phyloP scores from a whole-genome alignment of 192 early-diverging fungal genomes.

The Rhizoclosmatium sp. region DNA sequence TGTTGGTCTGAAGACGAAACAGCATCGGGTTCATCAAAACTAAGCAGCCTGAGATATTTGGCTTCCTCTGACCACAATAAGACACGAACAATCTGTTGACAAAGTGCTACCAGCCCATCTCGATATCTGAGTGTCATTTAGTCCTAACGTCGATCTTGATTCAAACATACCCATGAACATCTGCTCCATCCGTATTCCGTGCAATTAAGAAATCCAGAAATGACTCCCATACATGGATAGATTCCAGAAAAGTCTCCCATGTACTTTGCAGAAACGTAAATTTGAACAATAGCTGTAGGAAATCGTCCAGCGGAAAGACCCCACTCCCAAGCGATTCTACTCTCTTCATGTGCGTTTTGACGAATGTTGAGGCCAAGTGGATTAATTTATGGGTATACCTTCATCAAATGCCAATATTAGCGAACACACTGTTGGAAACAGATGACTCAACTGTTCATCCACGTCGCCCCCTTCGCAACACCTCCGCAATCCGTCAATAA shows the following conservation, averaged over 20 bases:
- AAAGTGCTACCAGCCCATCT: constrained; percentile 12
- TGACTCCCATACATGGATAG: not conserved
- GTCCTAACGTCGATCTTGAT: not conserved
- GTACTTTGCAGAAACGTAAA: constrained; percentile 14
- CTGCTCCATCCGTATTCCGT: not conserved
- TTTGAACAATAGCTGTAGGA: constrained; percentile 33
- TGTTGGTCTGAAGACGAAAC: not conserved
- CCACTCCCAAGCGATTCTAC: not conserved
- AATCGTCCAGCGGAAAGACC: constrained; percentile 18
- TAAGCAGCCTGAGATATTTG: constrained; percentile 2
- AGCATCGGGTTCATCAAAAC: not conserved
- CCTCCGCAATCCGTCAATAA: not conserved
- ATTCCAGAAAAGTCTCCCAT: constrained; percentile 12
- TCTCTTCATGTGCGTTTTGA: constrained; percentile 11
- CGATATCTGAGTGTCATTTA: not conserved
- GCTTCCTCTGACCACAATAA: constrained; percentile 13
- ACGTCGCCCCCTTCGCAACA: not conserved
- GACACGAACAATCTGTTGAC: not conserved
- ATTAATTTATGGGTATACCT: constrained; percentile 15
- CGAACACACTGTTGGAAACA: too few relatives aligned
- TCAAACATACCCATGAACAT: not conserved
- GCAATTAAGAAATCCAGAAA: constrained; percentile 11
- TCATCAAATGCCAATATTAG: not conserved
- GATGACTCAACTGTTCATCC: constrained; percentile 14
- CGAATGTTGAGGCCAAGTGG: not conserved